Evolutionary conservation across 192 early-diverging fungal genomes (phyloP), one percentile per base, ranked within the genome.

Genomic region (Gaertneriomyces semiglobifer): DNA sequence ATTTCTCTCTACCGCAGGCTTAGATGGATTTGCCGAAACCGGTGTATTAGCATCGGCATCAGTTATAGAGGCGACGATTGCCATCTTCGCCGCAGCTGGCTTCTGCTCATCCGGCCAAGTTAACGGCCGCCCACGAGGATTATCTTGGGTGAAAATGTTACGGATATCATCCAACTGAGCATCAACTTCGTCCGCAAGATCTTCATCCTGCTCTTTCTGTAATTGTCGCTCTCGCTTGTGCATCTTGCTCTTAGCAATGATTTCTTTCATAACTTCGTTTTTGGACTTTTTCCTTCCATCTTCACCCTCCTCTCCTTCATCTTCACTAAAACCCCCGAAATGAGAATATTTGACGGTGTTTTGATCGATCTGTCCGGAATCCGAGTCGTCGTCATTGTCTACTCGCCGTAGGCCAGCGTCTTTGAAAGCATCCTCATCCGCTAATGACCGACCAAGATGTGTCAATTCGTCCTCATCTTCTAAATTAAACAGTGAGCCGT

Each of bases 181-280:
- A 76, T 99, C 97, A 38, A 99, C 83, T 66, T 93, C 88, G 40
- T 86, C 79, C 7, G 88, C 84, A 5, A 92, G 74, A 1, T 86
- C 87, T 6, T 91, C 87, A 74, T 96, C 88, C 62, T 94, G 85
- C 64, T 96, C 92, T 70, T 92, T 91, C 41, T 84, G 83, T 65
- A 84, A 77, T 79, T 96, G 95, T 8, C 95, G 89, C 69, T 99
- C 95, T 52, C 86, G 76, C 70, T 98, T 98, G 83, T 97, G 87
- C 66, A 86, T 68, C 76, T 99, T 99, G 79, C 90, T 93, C 79
- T 99, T 99, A 46, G 91, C 90, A 69, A 99, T 98, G 38, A 99
- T 72, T 74, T 99, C 95, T 72, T 90, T 89, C 97, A 98, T 98
- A 46, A 99, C 76, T 77, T 99, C 97, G 39, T 84, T 85, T 76